phyloP scores from a whole-genome alignment of 768 basidiomycete genomes.

The Podaxis mareebaensis region DNA sequence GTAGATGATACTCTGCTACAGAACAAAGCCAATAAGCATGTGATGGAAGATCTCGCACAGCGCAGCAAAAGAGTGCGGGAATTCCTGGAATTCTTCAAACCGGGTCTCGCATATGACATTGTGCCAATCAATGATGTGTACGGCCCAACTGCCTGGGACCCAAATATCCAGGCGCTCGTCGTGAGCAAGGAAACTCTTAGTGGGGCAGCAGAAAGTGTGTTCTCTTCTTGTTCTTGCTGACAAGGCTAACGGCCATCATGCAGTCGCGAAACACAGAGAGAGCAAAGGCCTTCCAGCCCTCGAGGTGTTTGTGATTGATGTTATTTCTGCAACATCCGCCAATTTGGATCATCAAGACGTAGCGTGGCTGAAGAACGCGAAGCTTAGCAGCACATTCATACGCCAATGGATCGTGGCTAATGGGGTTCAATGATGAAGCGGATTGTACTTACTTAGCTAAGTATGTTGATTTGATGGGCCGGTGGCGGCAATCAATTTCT shows the following conservation, averaged over 20 bases:
- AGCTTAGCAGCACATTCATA: conserved; percentile 95
- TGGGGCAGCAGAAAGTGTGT: conserved; percentile 76
- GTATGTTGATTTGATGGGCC: neutral
- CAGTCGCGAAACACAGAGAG: conserved; percentile 68
- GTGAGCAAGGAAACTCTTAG: conserved; percentile 85
- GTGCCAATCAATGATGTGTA: conserved; percentile 82
- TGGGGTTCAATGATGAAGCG: conserved; percentile 15
- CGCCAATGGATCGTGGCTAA: conserved; percentile 76
- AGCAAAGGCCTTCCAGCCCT: conserved; percentile 59
- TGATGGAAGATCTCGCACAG: conserved; percentile 59
- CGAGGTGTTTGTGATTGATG: conserved; percentile 79
- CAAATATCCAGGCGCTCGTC: conserved; percentile 88
- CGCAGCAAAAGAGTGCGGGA: conserved; percentile 60
- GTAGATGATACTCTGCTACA: conserved; percentile 69
- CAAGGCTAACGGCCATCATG: neutral
- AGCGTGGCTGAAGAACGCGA: conserved; percentile 69
- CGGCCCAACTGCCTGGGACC: conserved; percentile 88
- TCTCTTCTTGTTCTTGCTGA: conserved; percentile 1
- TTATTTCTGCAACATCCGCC: conserved; percentile 71
- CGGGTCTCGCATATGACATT: conserved; percentile 62
- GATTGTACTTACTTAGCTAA: neutral
- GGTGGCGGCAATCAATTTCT: neutral
- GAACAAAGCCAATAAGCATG: conserved; percentile 68
- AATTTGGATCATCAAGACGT: conserved; percentile 67
- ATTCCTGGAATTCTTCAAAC: conserved; percentile 74